A percentile compares a stretch with the other conserved stretches of the same genome.
Conservation (phyloP, 805 yeast genomes). For the Pichia californica region DNA sequence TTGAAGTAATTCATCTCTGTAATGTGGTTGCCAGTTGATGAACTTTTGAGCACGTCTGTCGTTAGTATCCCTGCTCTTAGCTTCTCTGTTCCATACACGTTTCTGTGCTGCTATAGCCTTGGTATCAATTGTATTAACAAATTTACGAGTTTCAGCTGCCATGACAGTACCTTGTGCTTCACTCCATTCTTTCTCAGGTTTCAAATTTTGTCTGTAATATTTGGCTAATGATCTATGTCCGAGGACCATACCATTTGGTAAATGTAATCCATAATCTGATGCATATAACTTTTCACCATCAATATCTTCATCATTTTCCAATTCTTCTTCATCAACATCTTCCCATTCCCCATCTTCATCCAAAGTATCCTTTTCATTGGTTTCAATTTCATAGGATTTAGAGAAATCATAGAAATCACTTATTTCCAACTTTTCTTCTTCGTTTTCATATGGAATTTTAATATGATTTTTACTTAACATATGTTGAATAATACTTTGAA, state of each 20-base stretch:
- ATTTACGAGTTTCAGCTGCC: slow-evolving; percentile 65
- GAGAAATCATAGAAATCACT: slow-evolving; percentile 82
- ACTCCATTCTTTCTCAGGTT: slow-evolving; percentile 41
- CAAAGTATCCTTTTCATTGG: slow-evolving; percentile 27
- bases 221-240: slow-evolving; percentile 78
- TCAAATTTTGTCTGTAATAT: slow-evolving; percentile 60
- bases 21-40: slow-evolving; percentile 80
- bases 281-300: slow-evolving; percentile 28
- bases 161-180: slow-evolving; percentile 73
- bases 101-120: slow-evolving; percentile 37
- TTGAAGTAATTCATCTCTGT: slow-evolving; percentile 63
- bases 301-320: slow-evolving; percentile 27
- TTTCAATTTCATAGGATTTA: slow-evolving; percentile 44
- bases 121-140: slow-evolving; percentile 34
- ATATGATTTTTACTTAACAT: slow-evolving; percentile 82
- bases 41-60: slow-evolving; percentile 56
- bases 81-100: slow-evolving; percentile 58
- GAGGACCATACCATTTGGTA: slow-evolving; percentile 72
- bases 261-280: slow-evolving; percentile 54
- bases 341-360: slow-evolving; percentile 32
- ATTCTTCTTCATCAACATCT: slow-evolving; percentile 30
- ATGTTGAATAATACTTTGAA: slow-evolving; percentile 87
- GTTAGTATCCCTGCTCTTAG: slow-evolving; percentile 42
- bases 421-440: slow-evolving; percentile 68
- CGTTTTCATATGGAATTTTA: slow-evolving; percentile 79